Base-by-base conservation (phyloP, 2,329 filamentous ascomycete species). In the Colletotrichum cordylinicola region DNA sequence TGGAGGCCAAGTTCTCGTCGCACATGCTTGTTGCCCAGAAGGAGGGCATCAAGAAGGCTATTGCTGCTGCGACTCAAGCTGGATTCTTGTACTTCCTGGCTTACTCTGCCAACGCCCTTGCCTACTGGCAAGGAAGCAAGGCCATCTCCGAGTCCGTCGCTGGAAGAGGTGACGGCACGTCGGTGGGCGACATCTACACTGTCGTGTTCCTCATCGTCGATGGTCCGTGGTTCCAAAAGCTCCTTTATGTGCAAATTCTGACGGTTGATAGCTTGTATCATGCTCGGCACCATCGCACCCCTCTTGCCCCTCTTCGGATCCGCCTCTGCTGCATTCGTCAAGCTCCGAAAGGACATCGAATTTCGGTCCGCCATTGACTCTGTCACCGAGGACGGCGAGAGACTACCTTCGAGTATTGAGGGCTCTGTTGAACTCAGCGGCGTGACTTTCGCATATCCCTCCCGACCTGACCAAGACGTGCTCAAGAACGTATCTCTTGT, bases 21-120 rank as follows among this genome's bases (percentile, higher is more conserved):
- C 86, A 88, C 18, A 87, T 93, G 62, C 85, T 85, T 31, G 82
- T 83, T 4, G 89, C 91, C 5, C 86, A 88, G 64, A 85, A 83
- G 12, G 86, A 89, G 29, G 91, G 89, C 3, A 87, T 91, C 75
- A 90, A 90, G 77, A 94, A 93, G 80, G 88, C 90, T 0, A 82
- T 88, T 2, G 86, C 88, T 1, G 86, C 89, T 31, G 93, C 90
- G 6, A 82, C 90, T 0, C 91, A 93, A 79, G 87, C 91, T 9
- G 92, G 92, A 12, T 82, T 90, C 18, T 84, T 94, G 8, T 94
- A 93, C 80, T 94, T 94, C 77, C 90, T 94, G 77, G 91, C 92
- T 6, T 94, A 93, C 78, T 89, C 91, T 3, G 91, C 91, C 8
- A 94, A 94, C 80, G 91, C 91, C 2, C 85, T 94, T 16, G 91